Percentiles rank a stretch among this genome's conserved stretches.
Evolutionary conservation across 139 green algal genomes (phyloP).

Genomic region (Coccomyxa sp.): DNA sequence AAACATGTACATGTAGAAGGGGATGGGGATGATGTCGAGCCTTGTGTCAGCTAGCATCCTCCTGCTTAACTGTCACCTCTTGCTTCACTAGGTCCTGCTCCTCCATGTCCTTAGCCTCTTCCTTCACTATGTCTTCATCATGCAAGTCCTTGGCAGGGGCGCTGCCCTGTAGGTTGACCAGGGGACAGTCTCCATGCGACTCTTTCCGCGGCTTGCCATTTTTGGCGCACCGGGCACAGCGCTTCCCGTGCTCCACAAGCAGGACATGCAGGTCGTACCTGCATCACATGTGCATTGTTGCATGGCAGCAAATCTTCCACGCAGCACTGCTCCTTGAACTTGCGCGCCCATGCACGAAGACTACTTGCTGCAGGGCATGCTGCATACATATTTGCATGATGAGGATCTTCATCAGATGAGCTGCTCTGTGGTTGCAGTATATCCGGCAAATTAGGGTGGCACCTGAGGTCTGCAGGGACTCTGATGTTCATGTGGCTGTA

Average conservation of each 20-base stretch:
- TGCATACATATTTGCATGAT: too few relatives aligned
- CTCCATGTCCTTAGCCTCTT: too few relatives aligned
- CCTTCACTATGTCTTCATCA: too few relatives aligned
- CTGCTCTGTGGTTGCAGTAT: background rate
- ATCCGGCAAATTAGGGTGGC: background rate
- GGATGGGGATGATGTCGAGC: too few relatives aligned
- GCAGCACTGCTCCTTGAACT: background rate
- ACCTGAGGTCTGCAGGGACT: conserved; percentile 58
- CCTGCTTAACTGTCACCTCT: too few relatives aligned
- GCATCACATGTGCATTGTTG: conserved; percentile 3
- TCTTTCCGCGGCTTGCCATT: conserved; percentile 18
- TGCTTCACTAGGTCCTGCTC: too few relatives aligned
- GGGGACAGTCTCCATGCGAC: conserved; percentile 16
- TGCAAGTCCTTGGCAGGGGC: too few relatives aligned
- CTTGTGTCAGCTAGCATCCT: too few relatives aligned
- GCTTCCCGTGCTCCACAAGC: conserved; percentile 73
- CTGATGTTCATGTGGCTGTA: conserved; percentile 69
- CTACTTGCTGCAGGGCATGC: too few relatives aligned
- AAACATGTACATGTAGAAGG: too few relatives aligned
- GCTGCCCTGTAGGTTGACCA: conserved; percentile 10
- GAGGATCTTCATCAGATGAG: too few relatives aligned
- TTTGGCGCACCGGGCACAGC: conserved; percentile 40
- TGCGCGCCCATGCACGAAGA: too few relatives aligned
- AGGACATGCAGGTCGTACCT: conserved; percentile 71
- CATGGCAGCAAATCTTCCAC: background rate